Evolutionary conservation across 2,329 filamentous ascomycete genomes (phyloP).

Genomic region (Epichloe typhina): DNA sequence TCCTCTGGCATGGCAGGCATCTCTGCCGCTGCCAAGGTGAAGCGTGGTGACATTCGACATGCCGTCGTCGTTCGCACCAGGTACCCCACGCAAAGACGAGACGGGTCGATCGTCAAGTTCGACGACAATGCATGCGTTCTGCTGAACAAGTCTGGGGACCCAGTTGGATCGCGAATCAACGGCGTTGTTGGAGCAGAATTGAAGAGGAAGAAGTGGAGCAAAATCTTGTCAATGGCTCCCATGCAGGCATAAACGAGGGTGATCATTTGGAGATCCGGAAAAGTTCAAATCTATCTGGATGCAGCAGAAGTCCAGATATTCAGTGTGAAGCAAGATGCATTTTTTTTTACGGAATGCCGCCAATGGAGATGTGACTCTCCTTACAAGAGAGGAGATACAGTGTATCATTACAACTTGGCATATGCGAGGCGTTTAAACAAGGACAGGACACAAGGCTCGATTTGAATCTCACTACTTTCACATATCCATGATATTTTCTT

Average conservation of each 20-base stretch:
- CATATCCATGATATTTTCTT: neutral
- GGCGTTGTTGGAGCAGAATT: constrained; percentile 85
- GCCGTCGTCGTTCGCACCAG: constrained; percentile 86
- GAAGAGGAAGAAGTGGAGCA: constrained; percentile 90
- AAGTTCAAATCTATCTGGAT: neutral
- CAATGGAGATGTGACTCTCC: neutral
- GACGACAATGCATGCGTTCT: constrained; percentile 97
- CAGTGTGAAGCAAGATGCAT: no score
- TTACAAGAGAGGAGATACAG: constrained; percentile 14
- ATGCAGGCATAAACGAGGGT: constrained; percentile 36
- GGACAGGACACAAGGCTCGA: constrained; percentile 9
- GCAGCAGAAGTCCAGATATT: neutral
- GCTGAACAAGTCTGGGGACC: constrained; percentile 93
- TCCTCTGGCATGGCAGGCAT: constrained; percentile 60
- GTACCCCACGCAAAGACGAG: constrained; percentile 74
- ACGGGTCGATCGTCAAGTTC: constrained; percentile 84
- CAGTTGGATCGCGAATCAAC: constrained; percentile 83
- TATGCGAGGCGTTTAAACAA: constrained; percentile 23
- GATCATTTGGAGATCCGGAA: neutral
- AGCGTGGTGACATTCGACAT: constrained; percentile 90
- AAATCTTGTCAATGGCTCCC: constrained; percentile 91
- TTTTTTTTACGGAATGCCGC: neutral
- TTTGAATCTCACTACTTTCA: constrained; percentile 3
- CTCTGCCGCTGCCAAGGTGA: constrained; percentile 76
- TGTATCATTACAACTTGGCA: constrained; percentile 22